Conservation (phyloP, 2,329 filamentous ascomycete genomes). For the Cladophialophora bantiana region DNA sequence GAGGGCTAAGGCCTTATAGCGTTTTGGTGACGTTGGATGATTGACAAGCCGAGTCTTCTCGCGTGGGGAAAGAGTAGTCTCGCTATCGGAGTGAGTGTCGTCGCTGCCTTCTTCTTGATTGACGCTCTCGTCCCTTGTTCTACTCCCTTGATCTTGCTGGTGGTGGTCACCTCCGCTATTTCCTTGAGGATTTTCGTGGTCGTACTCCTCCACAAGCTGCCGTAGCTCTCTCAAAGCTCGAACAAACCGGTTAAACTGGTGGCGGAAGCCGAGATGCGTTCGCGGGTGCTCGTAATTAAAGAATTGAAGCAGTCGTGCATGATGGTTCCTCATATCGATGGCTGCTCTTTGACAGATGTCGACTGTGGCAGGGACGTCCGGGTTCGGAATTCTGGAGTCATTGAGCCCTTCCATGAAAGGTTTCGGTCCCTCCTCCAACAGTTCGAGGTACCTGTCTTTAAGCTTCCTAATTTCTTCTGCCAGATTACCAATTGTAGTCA, state of each 20-base stretch:
- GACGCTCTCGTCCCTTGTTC: not conserved
- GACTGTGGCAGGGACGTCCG: conserved; percentile 2
- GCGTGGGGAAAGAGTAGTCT: not conserved
- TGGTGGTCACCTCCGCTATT: not conserved
- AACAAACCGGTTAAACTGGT: conserved; percentile 20
- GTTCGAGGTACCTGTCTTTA: not conserved
- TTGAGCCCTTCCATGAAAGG: not conserved
- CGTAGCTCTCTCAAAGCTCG: conserved; percentile 24
- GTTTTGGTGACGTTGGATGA: not conserved
- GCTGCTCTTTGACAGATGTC: conserved; percentile 15
- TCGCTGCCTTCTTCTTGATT: conserved; percentile 12
- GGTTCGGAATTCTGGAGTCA: not conserved
- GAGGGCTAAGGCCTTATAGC: not conserved
- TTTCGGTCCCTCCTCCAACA: not conserved
- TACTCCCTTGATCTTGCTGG: not conserved
- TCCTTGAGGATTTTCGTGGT: not conserved
- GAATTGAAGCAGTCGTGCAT: conserved; percentile 14
- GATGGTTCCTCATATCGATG: conserved; percentile 10
- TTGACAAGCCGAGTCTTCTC: not conserved
- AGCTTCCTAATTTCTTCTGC: not conserved
- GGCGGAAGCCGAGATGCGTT: conserved; percentile 22
- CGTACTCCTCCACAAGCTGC: conserved; percentile 20
- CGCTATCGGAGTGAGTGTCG: conserved; percentile 15
- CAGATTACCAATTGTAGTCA: not conserved
- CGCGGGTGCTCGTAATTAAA: conserved; percentile 2